These are phyloP conservation scores for Hysterium pulicare DNA, from an alignment of 2,329 filamentous ascomycete species.

Conservation along the genomic window DNA sequence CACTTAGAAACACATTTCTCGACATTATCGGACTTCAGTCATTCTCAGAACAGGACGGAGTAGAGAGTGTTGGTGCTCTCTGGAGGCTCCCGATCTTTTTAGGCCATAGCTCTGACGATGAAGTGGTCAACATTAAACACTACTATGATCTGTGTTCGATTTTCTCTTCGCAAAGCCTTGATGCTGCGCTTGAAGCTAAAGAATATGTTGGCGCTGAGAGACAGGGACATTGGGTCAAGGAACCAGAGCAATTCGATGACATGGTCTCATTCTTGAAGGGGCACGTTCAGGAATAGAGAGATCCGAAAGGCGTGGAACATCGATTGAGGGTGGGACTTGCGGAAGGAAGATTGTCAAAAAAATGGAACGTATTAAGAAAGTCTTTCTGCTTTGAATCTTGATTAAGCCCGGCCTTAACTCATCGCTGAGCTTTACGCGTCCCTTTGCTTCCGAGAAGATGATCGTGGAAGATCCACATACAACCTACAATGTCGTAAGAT, in stretches of 20 bases:
- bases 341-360: no score
- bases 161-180: slow-evolving; percentile 36
- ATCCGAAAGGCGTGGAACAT: no score
- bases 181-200: slow-evolving; percentile 37
- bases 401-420: no score
- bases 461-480: no score
- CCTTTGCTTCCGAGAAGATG: no score
- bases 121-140: slow-evolving; percentile 38
- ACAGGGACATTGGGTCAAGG: slow-evolving; percentile 47
- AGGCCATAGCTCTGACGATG: slow-evolving; percentile 45
- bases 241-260: slow-evolving; percentile 50
- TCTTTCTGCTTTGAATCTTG: no score
- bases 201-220: slow-evolving; percentile 33
- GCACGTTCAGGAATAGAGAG: no score
- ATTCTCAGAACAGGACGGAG: background rate
- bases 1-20: no score
- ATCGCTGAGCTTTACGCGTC: no score
- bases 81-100: slow-evolving; percentile 43
- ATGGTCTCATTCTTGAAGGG: slow-evolving; percentile 24
- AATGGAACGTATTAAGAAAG: no score
- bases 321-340: no score
- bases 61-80: slow-evolving; percentile 1
- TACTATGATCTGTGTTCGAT: slow-evolving; percentile 34
- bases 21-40: slow-evolving; percentile 7
- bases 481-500: no score